These are phyloP conservation scores for Tolypocladium pustulatum DNA, from an alignment of 2,329 filamentous ascomycete species.

Conservation along the genomic window DNA sequence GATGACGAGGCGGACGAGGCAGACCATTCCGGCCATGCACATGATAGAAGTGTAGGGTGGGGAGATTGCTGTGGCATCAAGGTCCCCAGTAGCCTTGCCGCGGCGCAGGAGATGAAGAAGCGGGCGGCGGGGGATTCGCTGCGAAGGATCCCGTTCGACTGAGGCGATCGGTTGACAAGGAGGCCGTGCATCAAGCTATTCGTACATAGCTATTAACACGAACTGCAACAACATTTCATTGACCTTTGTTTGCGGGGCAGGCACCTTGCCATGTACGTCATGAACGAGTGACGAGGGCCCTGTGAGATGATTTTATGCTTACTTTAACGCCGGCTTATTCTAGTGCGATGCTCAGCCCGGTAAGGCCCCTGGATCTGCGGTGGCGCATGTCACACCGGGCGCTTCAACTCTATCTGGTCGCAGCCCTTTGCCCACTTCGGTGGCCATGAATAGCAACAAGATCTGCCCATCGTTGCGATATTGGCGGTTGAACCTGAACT, in stretches of 20 bases:
- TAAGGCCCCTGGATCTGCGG: too few species aligned
- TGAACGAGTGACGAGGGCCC: background rate
- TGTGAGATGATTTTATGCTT: background rate
- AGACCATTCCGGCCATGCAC: slow-evolving; percentile 46
- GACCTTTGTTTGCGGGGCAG: background rate
- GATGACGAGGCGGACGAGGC: slow-evolving; percentile 42
- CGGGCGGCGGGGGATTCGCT: slow-evolving; percentile 47
- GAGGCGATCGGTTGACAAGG: slow-evolving; percentile 4
- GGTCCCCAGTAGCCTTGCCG: slow-evolving; percentile 87
- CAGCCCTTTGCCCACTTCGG: too few species aligned
- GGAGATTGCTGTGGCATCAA: slow-evolving; percentile 98
- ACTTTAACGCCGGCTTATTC: background rate
- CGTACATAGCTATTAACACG: background rate
- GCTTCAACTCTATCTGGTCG: too few species aligned
- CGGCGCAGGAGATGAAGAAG: slow-evolving; percentile 81
- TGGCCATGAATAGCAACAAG: too few species aligned
- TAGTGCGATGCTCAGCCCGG: too few species aligned
- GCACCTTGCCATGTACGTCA: background rate
- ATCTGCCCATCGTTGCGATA: too few species aligned
- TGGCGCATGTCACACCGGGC: too few species aligned
- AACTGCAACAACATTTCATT: background rate
- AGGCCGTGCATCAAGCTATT: background rate
- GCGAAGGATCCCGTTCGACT: slow-evolving; percentile 77
- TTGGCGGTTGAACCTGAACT: too few species aligned
- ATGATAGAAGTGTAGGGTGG: slow-evolving; percentile 58